These are phyloP conservation scores for Plasmopara muralis DNA, from an alignment of 352 stramenopile species.

Conservation along the genomic window DNA sequence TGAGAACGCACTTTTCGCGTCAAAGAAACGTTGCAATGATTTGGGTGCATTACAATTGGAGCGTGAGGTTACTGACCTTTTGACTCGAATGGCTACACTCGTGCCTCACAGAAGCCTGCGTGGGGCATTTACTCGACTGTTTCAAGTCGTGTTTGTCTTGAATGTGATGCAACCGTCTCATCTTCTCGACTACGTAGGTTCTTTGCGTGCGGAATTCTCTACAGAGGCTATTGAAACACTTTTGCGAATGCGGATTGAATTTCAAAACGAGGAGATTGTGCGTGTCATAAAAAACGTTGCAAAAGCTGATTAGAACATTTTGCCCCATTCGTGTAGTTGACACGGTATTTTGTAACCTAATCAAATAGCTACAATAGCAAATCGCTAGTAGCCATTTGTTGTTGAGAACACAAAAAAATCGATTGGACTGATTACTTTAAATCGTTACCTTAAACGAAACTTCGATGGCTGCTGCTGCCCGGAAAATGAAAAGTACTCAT, in stretches of 20 bases:
- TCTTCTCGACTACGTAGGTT: conserved; percentile 59
- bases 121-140: conserved; percentile 60
- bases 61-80: conserved; percentile 59
- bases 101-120: conserved; percentile 54
- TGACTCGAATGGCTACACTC: conserved; percentile 43
- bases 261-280: conserved; percentile 43
- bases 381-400: too few species aligned
- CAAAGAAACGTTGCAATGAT: conserved; percentile 70
- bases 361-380: too few species aligned
- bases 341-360: too few species aligned
- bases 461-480: too few species aligned
- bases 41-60: conserved; percentile 74
- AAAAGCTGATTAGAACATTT: conserved; percentile 2
- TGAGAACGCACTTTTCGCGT: conserved; percentile 38
- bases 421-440: too few species aligned
- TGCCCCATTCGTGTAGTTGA: too few species aligned
- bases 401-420: too few species aligned
- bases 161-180: conserved; percentile 74
- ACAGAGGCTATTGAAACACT: conserved; percentile 44
- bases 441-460: too few species aligned
- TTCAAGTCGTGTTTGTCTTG: conserved; percentile 72
- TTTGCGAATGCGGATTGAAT: conserved; percentile 66
- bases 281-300: conserved; percentile 32
- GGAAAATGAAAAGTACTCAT: too few species aligned
- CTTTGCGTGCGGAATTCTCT: conserved; percentile 41